Evolutionary conservation across 169 alveolate genomes (phyloP), one percentile per base, ranked within the genome.

Genomic region (Plasmodium inui): DNA sequence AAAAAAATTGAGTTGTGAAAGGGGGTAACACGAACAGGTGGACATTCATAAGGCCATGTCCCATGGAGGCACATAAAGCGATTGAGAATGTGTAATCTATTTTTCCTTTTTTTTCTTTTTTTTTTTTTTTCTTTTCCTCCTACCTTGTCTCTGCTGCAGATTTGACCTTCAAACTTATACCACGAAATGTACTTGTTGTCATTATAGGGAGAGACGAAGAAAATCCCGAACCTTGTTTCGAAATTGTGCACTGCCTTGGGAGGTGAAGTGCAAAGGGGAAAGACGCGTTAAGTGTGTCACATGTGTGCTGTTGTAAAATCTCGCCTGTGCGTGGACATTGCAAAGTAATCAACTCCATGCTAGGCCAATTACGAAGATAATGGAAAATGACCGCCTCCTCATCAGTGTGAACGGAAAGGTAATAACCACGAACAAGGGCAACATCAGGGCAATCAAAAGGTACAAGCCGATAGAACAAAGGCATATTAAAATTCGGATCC

Each of bases 401-500:
- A 28, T 28, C 26, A 32, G 28, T 82, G 12, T 4, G 39, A 26
- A 30, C 37, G 76, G 67, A 53, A 46, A 39, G 8, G 9, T 8
- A 22, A 17, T 37, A 53, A 85, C 93, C 86, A 85, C 86, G 41
- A 50, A 85, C 30, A 85, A 70, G 30, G 93, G 93, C 10, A 85
- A 30, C 93, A 85, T 85, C 44, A 85, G 41, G n/a, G 93, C 55
- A 44, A 85, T 74, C 80, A 85, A 74, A 50, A 85, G 79, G 67
- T 85, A 85, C 37, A 80, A 85, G 37, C 93, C 93, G 1, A 39
- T 26, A 19, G 93, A 85, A 85, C 93, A 85, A 46, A 85, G 67
- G 12, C 86, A 73, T 74, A 85, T 85, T 46, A 85, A 85, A 30
- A 85, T 74, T 76, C 93, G 37, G 37, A 85, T 85, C 93, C 93